Conservation (phyloP, 2,329 filamentous ascomycete species). For the Verticillium klebahnii region DNA sequence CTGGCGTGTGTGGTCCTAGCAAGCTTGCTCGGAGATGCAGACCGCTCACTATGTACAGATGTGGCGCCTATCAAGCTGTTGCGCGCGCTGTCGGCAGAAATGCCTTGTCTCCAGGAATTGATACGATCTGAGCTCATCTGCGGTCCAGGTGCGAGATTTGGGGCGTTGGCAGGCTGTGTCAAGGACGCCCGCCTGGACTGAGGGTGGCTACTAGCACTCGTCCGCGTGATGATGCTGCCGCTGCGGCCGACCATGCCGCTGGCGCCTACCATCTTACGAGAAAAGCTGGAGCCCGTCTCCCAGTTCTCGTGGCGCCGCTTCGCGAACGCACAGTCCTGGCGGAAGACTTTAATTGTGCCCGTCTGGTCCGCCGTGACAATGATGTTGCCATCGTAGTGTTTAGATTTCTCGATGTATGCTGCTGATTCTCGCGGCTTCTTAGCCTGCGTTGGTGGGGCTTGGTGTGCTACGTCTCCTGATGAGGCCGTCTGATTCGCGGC, state of each 20-base stretch:
- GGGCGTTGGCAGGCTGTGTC: constrained; percentile 21
- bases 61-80: constrained; percentile 30
- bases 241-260: constrained; percentile 55
- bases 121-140: constrained; percentile 65
- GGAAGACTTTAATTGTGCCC: constrained; percentile 88
- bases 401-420: constrained; percentile 69
- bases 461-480: constrained; percentile 27
- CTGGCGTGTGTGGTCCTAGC: neutral
- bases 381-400: constrained; percentile 80
- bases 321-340: constrained; percentile 83
- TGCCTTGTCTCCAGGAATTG: constrained; percentile 76
- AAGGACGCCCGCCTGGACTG: constrained; percentile 54
- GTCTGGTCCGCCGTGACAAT: constrained; percentile 86
- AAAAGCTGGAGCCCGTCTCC: constrained; percentile 75
- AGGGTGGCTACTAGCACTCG: constrained; percentile 41
- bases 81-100: constrained; percentile 35
- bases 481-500: constrained; percentile 36
- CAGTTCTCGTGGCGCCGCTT: constrained; percentile 74
- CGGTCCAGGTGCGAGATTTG: constrained; percentile 17
- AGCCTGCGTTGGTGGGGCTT: constrained; percentile 24
- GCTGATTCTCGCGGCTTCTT: constrained; percentile 59
- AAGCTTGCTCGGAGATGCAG: constrained; percentile 47
- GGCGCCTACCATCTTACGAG: constrained; percentile 57
- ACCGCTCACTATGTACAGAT: constrained; percentile 45
- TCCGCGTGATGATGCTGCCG: constrained; percentile 50